Evolutionary conservation across 768 basidiomycete species (phyloP).

Genomic region (Cystobasidium onofrii): DNA sequence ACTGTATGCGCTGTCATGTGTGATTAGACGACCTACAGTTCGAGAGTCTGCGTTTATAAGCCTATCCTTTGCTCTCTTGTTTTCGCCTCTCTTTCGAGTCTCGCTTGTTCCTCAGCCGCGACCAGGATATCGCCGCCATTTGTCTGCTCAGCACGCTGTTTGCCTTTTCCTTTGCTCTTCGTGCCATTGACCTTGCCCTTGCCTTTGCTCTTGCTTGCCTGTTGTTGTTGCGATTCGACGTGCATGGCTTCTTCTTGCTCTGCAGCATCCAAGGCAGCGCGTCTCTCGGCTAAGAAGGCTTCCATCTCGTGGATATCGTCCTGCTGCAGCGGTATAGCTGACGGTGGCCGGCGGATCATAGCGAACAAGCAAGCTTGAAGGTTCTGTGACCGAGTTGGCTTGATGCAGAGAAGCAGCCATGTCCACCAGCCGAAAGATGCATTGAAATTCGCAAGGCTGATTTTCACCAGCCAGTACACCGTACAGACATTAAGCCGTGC

Average conservation of each 20-base stretch:
- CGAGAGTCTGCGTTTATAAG: not conserved
- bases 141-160: not conserved
- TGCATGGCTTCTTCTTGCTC: not conserved
- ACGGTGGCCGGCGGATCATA: constrained; percentile 23
- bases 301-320: constrained; percentile 14
- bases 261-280: not conserved
- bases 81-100: not conserved
- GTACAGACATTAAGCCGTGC: too few relatives aligned
- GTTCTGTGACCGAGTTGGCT: not conserved
- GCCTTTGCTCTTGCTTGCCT: not conserved
- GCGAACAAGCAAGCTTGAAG: too few relatives aligned
- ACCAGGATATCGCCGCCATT: constrained; percentile 2
- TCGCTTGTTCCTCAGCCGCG: not conserved
- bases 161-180: constrained; percentile 20
- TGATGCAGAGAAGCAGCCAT: not conserved
- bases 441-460: too few relatives aligned
- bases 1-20: not conserved
- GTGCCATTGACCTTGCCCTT: not conserved
- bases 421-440: too few relatives aligned
- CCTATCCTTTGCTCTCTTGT: constrained; percentile 19
- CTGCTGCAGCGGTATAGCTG: constrained; percentile 15
- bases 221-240: not conserved
- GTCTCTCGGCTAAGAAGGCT: constrained; percentile 10
- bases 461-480: too few relatives aligned
- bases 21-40: not conserved